Evolutionary conservation across 129 eudicot species (phyloP).

Genomic region (Flaveria robusta): DNA sequence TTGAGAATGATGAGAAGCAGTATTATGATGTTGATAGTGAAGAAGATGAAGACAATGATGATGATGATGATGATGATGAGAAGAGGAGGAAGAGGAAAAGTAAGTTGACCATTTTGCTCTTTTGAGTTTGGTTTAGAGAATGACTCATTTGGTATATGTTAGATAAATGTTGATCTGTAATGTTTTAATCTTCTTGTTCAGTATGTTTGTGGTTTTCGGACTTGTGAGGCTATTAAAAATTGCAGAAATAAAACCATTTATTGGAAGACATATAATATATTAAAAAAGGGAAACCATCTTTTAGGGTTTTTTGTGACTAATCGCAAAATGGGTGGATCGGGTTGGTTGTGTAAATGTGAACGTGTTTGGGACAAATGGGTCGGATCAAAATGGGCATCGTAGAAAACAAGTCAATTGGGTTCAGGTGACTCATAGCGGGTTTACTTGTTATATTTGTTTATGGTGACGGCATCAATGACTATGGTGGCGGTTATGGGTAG

Average conservation of each 20-base stretch:
- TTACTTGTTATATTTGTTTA: no score
- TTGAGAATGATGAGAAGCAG: conserved; percentile 44
- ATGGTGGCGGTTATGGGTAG: neutral
- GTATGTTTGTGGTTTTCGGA: conserved; percentile 9
- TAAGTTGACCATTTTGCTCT: conserved; percentile 15
- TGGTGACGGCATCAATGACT: neutral
- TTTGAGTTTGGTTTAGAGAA: conserved; percentile 11
- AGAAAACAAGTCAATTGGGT: neutral
- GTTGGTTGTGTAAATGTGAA: neutral
- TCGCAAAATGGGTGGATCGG: neutral
- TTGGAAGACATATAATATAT: neutral
- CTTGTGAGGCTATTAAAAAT: neutral
- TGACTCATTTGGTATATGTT: conserved; percentile 1
- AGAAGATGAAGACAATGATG: conserved; percentile 37
- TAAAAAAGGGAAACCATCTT: conserved; percentile 9
- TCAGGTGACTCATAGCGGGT: neutral
- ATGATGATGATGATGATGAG: conserved; percentile 45
- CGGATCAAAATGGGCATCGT: neutral
- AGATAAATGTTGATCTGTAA: conserved; percentile 2
- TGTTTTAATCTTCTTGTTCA: neutral
- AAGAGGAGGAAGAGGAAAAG: conserved; percentile 43
- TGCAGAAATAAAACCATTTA: conserved; percentile 18
- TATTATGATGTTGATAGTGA: conserved; percentile 37
- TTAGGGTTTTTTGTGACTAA: conserved; percentile 7
- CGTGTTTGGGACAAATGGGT: neutral